Base-by-base conservation (phyloP, 169 alveolate species). In the Plasmodium blacklocki region DNA sequence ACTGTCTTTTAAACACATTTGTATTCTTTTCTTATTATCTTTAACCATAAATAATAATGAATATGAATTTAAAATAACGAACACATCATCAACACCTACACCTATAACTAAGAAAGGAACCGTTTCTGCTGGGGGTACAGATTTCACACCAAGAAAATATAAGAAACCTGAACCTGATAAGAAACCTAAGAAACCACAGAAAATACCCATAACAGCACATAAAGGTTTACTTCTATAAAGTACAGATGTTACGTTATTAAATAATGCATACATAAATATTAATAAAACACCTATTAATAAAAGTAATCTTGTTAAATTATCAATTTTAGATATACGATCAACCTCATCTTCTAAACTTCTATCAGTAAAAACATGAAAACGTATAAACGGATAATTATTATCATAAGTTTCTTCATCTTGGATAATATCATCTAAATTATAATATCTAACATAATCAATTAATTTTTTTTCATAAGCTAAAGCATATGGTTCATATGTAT, bases 61-160 rank as follows among this genome's bases (percentile, higher is more conserved):
- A 54, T 93, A 95, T 0, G 96, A 93, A 87, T 95, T 94, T 60
- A 95, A 60, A 2, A 95, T 92, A 14, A 95, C 97, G 73, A 94
- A 94, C 1, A 93, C 93, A 47, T 95, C 96, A 58, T 95, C 97
- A 15, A 95, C 94, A 14, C 97, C 96, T 21, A 95, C 95, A 29
- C 96, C 97, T 15, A 95, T 74, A 12, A 94, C 96, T 11, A 95
- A 88, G 80, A 95, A 92, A 8, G 97, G 97, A 9, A 96, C 96
- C 0, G 96, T 95, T 32, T 94, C 92, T 15, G 94, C 95, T 2
- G 97, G 93, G 11, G 95, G 93, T 11, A 95, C 94, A 58, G 94
- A 94, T 52, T 90, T 91, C 6, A 95, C 88, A 0, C 97, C 97
- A 39, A 88, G 74, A 73, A 89, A 85, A 85, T 90, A 95, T 50